phyloP scores from a whole-genome alignment of 2,329 filamentous ascomycete species.

The Colletotrichum sublineola region DNA sequence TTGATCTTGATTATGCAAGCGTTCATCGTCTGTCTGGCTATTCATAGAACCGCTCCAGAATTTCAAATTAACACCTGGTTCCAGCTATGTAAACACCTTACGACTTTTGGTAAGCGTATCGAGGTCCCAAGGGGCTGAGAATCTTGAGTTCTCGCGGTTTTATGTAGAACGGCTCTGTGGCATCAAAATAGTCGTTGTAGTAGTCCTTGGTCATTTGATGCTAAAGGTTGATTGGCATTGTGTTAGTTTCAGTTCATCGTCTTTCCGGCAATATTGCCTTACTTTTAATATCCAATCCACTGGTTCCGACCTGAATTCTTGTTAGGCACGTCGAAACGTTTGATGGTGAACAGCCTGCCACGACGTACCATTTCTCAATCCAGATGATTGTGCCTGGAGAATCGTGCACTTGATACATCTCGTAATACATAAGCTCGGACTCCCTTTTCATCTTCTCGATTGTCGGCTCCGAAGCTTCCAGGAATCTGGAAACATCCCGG shows the following conservation, averaged over 20 bases:
- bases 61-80: too few species aligned
- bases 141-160: conserved; percentile 28
- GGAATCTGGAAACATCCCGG: conserved; percentile 29
- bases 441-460: conserved; percentile 37
- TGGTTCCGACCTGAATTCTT: conserved; percentile 14
- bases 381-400: conserved; percentile 36
- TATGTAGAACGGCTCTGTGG: conserved; percentile 36
- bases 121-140: conserved; percentile 32
- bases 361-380: conserved; percentile 35
- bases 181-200: conserved; percentile 36
- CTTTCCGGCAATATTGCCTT: neutral
- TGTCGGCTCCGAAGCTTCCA: conserved; percentile 27
- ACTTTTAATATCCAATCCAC: conserved; percentile 40
- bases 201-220: conserved; percentile 40
- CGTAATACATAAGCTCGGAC: conserved; percentile 34
- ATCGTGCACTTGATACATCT: conserved; percentile 38
- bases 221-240: neutral
- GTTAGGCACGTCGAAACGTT: neutral
- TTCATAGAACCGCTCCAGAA: neutral
- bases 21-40: neutral
- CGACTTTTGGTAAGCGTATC: conserved; percentile 25
- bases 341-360: fast-evolving
- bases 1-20: neutral
- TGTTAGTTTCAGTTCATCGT: fast-evolving
- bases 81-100: neutral